phyloP scores from a whole-genome alignment of 192 early-diverging fungal genomes.

The Phlyctochytrium planicorne region DNA sequence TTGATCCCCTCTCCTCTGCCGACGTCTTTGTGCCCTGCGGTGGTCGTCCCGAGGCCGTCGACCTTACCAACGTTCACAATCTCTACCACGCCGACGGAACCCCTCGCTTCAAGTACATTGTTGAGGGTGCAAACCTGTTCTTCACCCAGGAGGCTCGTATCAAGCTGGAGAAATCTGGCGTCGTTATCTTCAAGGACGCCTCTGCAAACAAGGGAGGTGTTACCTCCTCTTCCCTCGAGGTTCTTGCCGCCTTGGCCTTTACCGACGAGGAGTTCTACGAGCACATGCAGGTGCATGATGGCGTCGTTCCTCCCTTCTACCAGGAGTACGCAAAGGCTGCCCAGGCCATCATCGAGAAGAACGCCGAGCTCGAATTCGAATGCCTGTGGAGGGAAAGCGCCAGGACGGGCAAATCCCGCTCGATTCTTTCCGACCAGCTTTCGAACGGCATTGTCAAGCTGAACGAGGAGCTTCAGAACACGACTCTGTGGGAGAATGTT shows the following conservation, averaged over 20 bases:
- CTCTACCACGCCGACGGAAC: slow-evolving; percentile 78
- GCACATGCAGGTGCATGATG: slow-evolving; percentile 85
- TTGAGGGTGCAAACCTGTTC: slow-evolving; percentile 99
- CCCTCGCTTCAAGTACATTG: slow-evolving; percentile 97
- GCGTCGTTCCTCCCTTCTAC: slow-evolving; percentile 85
- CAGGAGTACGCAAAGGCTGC: slow-evolving; percentile 90
- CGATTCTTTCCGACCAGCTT: slow-evolving; percentile 87
- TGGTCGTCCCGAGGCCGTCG: slow-evolving; percentile 96
- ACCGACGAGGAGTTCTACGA: slow-evolving; percentile 86
- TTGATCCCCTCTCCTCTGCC: slow-evolving; percentile 74
- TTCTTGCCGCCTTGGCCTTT: slow-evolving; percentile 93
- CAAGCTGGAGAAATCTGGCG: slow-evolving; percentile 90
- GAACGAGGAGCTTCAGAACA: slow-evolving; percentile 88
- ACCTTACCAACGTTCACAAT: slow-evolving; percentile 81
- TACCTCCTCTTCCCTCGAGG: slow-evolving; percentile 96
- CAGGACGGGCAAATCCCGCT: slow-evolving; percentile 74
- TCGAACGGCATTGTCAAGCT: slow-evolving; percentile 91
- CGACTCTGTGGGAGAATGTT: slow-evolving; percentile 91
- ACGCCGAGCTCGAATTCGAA: slow-evolving; percentile 93
- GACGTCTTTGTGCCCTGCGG: slow-evolving; percentile 99
- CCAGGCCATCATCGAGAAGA: slow-evolving; percentile 89
- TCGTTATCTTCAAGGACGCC: slow-evolving; percentile 96
- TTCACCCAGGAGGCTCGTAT: slow-evolving; percentile 98
- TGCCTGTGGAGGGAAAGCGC: slow-evolving; percentile 88
- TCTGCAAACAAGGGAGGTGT: slow-evolving; percentile 99